These are phyloP conservation scores for Exophiala mesophila DNA, from an alignment of 2,329 filamentous ascomycete genomes.

Conservation along the genomic window DNA sequence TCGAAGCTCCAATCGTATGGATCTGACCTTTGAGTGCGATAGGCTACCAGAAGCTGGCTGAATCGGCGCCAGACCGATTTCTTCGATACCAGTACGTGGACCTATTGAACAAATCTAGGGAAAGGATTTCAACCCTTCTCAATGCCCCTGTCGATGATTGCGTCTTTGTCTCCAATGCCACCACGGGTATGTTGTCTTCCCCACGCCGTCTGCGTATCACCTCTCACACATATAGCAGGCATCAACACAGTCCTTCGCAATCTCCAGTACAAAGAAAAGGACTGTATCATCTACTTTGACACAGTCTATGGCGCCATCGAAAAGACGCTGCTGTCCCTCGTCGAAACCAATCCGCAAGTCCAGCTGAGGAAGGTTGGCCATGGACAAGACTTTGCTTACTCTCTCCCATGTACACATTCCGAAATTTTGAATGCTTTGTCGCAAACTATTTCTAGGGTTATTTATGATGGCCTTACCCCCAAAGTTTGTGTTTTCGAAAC, in stretches of 20 bases:
- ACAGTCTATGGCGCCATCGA: conserved; percentile 75
- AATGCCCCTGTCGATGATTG: conserved; percentile 61
- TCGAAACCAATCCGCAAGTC: conserved; percentile 57
- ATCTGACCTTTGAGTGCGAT: too few relatives aligned
- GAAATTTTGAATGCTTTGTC: conserved; percentile 60
- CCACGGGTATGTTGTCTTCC: conserved; percentile 44
- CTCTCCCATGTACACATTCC: conserved; percentile 66
- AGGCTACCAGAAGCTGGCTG: conserved; percentile 60
- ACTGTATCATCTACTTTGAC: conserved; percentile 62
- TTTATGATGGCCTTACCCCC: conserved; percentile 56
- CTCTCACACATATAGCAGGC: conserved; percentile 40
- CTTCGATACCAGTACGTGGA: conserved; percentile 63
- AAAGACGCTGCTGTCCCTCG: conserved; percentile 65
- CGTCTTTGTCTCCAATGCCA: conserved; percentile 79
- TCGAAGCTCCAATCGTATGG: too few relatives aligned
- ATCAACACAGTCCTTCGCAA: conserved; percentile 77
- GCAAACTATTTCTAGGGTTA: conserved; percentile 50
- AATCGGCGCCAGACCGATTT: conserved; percentile 69
- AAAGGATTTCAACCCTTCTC: conserved; percentile 60
- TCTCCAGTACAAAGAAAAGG: conserved; percentile 61
- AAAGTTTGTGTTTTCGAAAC: conserved; percentile 73
- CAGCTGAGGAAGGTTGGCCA: conserved; percentile 49
- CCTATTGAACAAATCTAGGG: conserved; percentile 60
- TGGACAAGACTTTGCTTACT: conserved; percentile 37
- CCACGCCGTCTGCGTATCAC: not conserved